Base-by-base conservation (phyloP, 2,329 filamentous ascomycete genomes). In the Ophiostoma tasmaniense region DNA sequence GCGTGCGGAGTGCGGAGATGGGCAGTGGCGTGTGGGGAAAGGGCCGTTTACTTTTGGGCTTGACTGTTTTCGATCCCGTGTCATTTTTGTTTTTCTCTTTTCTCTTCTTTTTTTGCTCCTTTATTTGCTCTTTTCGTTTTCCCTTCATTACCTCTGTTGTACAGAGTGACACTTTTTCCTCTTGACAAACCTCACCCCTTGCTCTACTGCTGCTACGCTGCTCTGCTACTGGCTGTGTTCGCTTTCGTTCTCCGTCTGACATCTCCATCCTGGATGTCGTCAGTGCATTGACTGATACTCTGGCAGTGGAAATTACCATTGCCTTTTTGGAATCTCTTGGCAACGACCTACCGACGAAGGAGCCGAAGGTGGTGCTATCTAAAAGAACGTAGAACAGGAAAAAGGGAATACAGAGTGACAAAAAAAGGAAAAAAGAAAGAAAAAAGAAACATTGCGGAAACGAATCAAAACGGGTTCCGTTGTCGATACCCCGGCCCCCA, bases 1-100 rank as follows among this genome's bases (percentile, higher is more conserved):
- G 59, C 59, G 14, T 62, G 59, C 59, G 59, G 28, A 35, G 28
- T 62, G 59, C 59, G 59, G 59, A 62, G 59, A 62, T 55, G 50
- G 50, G 22, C 30, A 62, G 30, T 62, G 59, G 59, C 59, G 50
- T 62, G 59, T 62, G 59, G 59, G 59, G 59, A 62, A 62, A 62
- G 59, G 59, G 61, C 61, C 61, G 61, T 64, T 64, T 64, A 35
- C 61, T n/a, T 10, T 37, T 64, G 22, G 50, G 50, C 61, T 64
- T 64, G 33, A 13, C 30, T 64, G 25, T 22, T 22, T 37, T 64
- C 20, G 20, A n/a, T 37, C 20, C 17, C 61, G 8, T 37, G 20
- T 64, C 17, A n/a, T 20, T 62, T 10, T 35, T 35, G 11, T 35
- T 35, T 64, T 35, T 37, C 1, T 35, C 22, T 22, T 17, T 37